Conservation (phyloP, 257 asterid genomes). For the Anisodus acutangulus region DNA sequence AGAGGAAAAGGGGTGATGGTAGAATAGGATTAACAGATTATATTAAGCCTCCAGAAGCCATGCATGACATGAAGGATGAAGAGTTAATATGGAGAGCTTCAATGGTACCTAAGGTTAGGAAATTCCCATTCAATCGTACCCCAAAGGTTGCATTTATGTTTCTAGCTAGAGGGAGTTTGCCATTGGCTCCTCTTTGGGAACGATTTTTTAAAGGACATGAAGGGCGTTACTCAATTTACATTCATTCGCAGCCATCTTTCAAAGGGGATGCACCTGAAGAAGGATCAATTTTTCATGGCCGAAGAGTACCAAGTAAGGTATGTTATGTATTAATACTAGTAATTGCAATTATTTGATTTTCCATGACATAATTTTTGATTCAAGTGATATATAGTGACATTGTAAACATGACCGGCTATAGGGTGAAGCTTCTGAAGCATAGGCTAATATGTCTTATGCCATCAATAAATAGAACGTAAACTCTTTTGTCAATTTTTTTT, state of each 20-base stretch:
- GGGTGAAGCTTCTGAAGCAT: too few species aligned
- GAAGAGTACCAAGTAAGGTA: constrained; percentile 81
- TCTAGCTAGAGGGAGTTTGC: constrained; percentile 60
- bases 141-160: constrained; percentile 87
- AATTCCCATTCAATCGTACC: constrained; percentile 51
- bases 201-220: constrained; percentile 63
- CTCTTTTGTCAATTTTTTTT: neutral
- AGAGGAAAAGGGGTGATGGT: neutral
- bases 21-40: constrained; percentile 43
- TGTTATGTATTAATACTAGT: neutral
- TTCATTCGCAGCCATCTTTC: constrained; percentile 63
- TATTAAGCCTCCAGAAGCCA: constrained; percentile 38
- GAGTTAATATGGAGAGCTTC: constrained; percentile 89
- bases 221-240: constrained; percentile 61
- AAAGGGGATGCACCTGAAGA: constrained; percentile 41
- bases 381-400: neutral
- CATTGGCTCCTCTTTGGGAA: constrained; percentile 85
- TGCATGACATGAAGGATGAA: constrained; percentile 72
- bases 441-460: neutral
- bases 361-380: neutral
- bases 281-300: constrained; percentile 63
- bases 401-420: too few species aligned
- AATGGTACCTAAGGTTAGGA: constrained; percentile 48
- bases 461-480: too few species aligned
- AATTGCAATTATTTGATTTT: neutral